phyloP scores from a whole-genome alignment of 2,329 filamentous ascomycete species.

The Fusarium sp. region DNA sequence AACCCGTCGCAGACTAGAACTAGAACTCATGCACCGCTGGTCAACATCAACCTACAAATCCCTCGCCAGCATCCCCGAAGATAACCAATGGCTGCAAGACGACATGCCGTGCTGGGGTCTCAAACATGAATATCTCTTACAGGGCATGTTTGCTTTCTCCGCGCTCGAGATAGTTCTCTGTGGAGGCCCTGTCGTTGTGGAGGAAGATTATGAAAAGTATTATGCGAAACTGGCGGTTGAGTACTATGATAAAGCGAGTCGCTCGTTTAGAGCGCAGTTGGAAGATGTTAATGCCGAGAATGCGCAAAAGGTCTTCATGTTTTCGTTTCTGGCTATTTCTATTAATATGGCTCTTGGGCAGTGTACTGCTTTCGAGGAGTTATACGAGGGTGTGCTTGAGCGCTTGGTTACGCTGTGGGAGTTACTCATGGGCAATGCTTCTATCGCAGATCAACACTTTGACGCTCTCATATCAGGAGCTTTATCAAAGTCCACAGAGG shows the following conservation, averaged over 20 bases:
- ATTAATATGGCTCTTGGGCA: conserved; percentile 43
- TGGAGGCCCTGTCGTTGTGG: conserved; percentile 21
- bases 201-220: conserved; percentile 29
- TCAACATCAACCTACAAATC: conserved; percentile 57
- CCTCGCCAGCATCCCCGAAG: conserved; percentile 53
- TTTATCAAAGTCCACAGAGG: conserved; percentile 30
- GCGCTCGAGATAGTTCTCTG: conserved; percentile 41
- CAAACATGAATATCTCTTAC: conserved; percentile 54
- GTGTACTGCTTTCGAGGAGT: conserved; percentile 20
- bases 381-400: conserved; percentile 29
- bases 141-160: conserved; percentile 49
- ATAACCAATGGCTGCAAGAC: conserved; percentile 49
- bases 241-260: conserved; percentile 43
- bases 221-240: conserved; percentile 41
- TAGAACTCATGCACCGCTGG: conserved; percentile 65
- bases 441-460: conserved; percentile 32
- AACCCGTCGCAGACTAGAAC: conserved; percentile 51
- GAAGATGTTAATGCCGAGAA: conserved; percentile 36
- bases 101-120: conserved; percentile 51
- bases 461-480: conserved; percentile 35
- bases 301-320: conserved; percentile 39
- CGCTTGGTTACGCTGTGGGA: conserved; percentile 38
- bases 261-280: conserved; percentile 37
- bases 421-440: conserved; percentile 34
- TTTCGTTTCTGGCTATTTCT: conserved; percentile 38